Base-by-base conservation (phyloP, 805 yeast species). In the Helenozyma rhizophorensis region DNA sequence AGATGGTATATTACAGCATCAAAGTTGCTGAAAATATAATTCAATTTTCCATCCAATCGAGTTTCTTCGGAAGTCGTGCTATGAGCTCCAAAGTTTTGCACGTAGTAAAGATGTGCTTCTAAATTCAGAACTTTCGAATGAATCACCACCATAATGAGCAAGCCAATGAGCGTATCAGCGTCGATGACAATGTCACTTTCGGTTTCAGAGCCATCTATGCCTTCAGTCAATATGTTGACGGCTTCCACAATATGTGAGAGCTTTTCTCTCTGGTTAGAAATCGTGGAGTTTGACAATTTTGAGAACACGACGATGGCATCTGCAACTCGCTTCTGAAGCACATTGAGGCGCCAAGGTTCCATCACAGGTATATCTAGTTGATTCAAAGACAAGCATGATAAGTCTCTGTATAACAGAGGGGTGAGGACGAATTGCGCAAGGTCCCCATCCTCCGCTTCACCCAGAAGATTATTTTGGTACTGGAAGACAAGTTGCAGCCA, bases 161-260 rank as follows among this genome's bases (percentile, higher is more conserved):
- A 60, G 1, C 88, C 80, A 3, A 89, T 70, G 14, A 89, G 59
- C 0, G 84, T 76, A 51, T 89, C 97, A 0, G 97, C 97, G 57
- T 82, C 89, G 6, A 85, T 65, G 0, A 68, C 48, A 3, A 66
- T 32, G 4, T 53, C 54, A n/a, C n/a, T n/a, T n/a, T n/a, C n/a
- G n/a, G n/a, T n/a, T n/a, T n/a, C n/a, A n/a, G n/a, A n/a, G 27
- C 37, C 24, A 8, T 32, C 21, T 18, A 38, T 17, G 3, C 22
- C 24, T 25, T 33, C 36, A 3, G 86, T 72, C 15, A 87, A 49
- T 1, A 63, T 56, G 24, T 68, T 59, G 15, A 86, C 62, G 0
- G 88, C 75, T 0, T 68, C 59, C 2, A 72, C 51, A 4, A 88
- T 53, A 1, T 74, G 60, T 4, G 54, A 53, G 15, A 74, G 56